These are phyloP conservation scores for Botrytis deweyae DNA, from an alignment of 2,329 filamentous ascomycete genomes.

Conservation along the genomic window DNA sequence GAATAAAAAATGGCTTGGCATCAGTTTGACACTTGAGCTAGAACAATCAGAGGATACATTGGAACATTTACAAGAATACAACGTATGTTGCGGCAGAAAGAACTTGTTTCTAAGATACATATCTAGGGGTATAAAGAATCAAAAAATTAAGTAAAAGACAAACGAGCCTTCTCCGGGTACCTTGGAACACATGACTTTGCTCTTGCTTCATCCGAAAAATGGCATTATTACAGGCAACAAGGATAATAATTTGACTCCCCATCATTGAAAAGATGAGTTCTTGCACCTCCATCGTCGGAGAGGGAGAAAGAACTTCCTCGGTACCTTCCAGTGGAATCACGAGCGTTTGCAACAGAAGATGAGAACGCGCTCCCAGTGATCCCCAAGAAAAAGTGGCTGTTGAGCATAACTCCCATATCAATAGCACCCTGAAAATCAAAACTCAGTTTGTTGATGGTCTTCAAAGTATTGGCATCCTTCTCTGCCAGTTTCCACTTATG, in stretches of 20 bases:
- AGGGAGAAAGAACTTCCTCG: conserved; percentile 39
- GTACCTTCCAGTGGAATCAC: conserved; percentile 41
- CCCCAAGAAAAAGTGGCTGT: conserved; percentile 40
- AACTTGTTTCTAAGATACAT: too few relatives aligned
- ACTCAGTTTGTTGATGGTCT: conserved; percentile 35
- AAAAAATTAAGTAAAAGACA: not conserved
- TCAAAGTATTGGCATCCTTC: conserved; percentile 28
- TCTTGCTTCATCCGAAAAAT: not conserved
- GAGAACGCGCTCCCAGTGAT: conserved; percentile 41
- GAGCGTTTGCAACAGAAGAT: conserved; percentile 38
- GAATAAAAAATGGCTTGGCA: not conserved
- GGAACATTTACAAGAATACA: not conserved
- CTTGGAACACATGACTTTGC: not conserved
- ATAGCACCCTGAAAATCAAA: conserved; percentile 42
- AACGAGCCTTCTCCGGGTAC: not conserved
- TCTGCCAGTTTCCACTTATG: conserved; percentile 40
- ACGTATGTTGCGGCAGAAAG: not conserved
- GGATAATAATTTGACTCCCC: conserved; percentile 38
- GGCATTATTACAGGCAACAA: conserved; percentile 37
- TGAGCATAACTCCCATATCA: conserved; percentile 40
- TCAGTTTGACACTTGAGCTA: not conserved
- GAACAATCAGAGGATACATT: not conserved
- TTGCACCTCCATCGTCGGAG: conserved; percentile 37
- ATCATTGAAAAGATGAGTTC: conserved; percentile 41
- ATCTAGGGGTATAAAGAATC: not conserved